These are phyloP conservation scores for Setaria italica DNA, from an alignment of 202 grass and related monocot genomes.

Conservation along the genomic window DNA sequence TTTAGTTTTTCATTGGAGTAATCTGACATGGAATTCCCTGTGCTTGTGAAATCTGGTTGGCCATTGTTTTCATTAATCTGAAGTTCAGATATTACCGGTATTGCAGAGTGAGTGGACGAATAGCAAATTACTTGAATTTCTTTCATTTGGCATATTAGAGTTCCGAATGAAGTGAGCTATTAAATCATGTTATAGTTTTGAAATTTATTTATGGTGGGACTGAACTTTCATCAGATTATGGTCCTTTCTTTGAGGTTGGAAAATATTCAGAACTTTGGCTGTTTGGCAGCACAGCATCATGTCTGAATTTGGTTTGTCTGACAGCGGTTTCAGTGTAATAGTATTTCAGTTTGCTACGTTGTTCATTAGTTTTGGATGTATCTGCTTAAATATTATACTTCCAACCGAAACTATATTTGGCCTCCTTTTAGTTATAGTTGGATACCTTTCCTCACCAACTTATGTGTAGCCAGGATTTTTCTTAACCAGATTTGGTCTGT, in stretches of 20 bases:
- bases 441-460: slow-evolving; percentile 30
- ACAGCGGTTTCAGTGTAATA: neutral
- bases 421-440: slow-evolving; percentile 25
- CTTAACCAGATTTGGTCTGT: slow-evolving; percentile 23
- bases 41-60: neutral
- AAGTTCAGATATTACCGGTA: neutral
- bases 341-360: neutral
- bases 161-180: neutral
- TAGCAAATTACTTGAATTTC: neutral
- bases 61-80: neutral
- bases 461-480: slow-evolving; percentile 38
- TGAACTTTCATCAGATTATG: slow-evolving; percentile 11
- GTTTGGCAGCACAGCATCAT: neutral
- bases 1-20: neutral
- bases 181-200: neutral
- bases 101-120: neutral
- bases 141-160: neutral
- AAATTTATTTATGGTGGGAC: neutral
- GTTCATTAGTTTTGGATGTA: slow-evolving; percentile 29
- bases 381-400: slow-evolving; percentile 2
- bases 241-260: neutral
- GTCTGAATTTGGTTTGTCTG: neutral
- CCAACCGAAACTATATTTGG: neutral
- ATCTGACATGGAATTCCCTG: neutral
- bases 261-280: neutral